Percentiles rank a stretch among this genome's conserved stretches.
phyloP scores from a whole-genome alignment of 2,329 filamentous ascomycete genomes.

The Fusarium hainanense region DNA sequence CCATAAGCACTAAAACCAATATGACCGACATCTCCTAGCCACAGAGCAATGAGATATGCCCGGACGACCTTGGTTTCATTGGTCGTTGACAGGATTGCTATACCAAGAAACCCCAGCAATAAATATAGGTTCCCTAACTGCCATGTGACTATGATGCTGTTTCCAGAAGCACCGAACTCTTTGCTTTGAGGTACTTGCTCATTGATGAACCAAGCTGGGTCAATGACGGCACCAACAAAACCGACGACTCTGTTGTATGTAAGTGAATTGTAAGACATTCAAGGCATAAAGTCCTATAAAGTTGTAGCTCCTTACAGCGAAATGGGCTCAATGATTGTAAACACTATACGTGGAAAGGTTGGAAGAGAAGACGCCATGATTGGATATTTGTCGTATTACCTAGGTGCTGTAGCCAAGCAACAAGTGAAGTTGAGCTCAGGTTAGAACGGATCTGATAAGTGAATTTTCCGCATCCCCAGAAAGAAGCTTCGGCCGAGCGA shows the following conservation, averaged over 20 bases:
- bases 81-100: constrained; percentile 72
- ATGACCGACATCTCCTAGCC: constrained; percentile 75
- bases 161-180: constrained; percentile 53
- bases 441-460: constrained; percentile 18
- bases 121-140: constrained; percentile 79
- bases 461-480: constrained; percentile 15
- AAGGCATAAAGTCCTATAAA: background rate
- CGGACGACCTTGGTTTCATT: constrained; percentile 73
- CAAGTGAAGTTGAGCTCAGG: constrained; percentile 9
- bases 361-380: constrained; percentile 72
- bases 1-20: constrained; percentile 69
- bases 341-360: constrained; percentile 71
- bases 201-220: constrained; percentile 70
- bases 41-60: constrained; percentile 73
- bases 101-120: constrained; percentile 71
- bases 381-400: background rate
- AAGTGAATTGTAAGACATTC: background rate
- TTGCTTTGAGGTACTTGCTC: constrained; percentile 65
- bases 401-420: background rate
- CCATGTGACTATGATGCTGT: constrained; percentile 67
- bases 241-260: constrained; percentile 64
- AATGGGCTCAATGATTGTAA: constrained; percentile 75
- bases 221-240: constrained; percentile 65
- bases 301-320: constrained; percentile 65
- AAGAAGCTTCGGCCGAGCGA: background rate